These are phyloP conservation scores for Pulveroboletus sp. DNA, from an alignment of 768 basidiomycete genomes.

Conservation along the genomic window DNA sequence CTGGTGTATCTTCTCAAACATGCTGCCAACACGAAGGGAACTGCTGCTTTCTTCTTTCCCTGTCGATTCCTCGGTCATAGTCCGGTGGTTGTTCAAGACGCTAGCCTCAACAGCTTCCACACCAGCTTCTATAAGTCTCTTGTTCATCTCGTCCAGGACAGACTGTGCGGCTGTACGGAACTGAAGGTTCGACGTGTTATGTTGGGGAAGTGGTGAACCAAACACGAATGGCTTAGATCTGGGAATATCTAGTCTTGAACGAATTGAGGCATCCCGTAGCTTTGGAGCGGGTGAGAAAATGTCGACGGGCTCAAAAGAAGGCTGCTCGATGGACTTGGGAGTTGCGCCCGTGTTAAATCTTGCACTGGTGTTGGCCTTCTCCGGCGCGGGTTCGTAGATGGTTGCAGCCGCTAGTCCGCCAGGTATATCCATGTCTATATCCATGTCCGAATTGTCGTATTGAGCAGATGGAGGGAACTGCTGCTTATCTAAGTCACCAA, in stretches of 20 bases:
- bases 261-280: conserved; percentile 11
- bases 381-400: conserved; percentile 20
- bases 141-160: conserved; percentile 81
- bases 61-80: conserved; percentile 1
- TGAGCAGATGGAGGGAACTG: conserved; percentile 11
- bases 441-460: conserved; percentile 30
- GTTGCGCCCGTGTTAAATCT: conserved; percentile 23
- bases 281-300: conserved; percentile 39
- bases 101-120: conserved; percentile 44
- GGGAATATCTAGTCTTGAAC: conserved; percentile 21
- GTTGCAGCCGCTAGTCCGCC: conserved; percentile 25
- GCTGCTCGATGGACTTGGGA: conserved; percentile 27
- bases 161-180: conserved; percentile 64
- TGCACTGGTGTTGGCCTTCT: conserved; percentile 3
- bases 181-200: conserved; percentile 57
- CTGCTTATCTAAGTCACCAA: conserved; percentile 24
- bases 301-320: conserved; percentile 31
- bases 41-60: conserved; percentile 21
- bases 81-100: conserved; percentile 36
- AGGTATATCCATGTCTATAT: conserved; percentile 35
- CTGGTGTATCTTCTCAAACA: conserved; percentile 59
- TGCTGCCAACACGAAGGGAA: conserved; percentile 23
- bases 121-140: conserved; percentile 55
- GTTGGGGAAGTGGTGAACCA: conserved; percentile 66
- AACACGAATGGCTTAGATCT: conserved; percentile 60